Base-by-base conservation (phyloP, 441 rosid species). In the Populus hybrid region DNA sequence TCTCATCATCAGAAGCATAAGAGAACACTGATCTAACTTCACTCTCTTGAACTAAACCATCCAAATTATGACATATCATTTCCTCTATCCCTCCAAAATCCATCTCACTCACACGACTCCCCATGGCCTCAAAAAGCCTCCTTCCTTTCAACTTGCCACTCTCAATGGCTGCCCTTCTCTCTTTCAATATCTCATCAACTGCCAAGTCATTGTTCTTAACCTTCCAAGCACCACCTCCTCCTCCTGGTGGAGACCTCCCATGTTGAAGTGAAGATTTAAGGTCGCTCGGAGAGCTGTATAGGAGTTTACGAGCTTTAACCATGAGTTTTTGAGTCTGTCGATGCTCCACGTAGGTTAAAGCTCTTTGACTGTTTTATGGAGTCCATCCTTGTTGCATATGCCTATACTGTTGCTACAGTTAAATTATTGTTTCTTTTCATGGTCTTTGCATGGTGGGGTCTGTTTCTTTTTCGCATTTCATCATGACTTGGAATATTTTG, bases 141-240 rank as follows among this genome's bases (percentile, higher is more conserved):
- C 88, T 84, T 35, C 93, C 90, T 71, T 87, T 89, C 74, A 85
- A 78, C 38, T 85, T 80, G 24, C 88, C 89, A 3, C 87, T 83
- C 82, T 77, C 82, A 6, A 86, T 81, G 80, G 89, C 86, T 1
- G 82, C 90, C 28, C 71, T 85, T 77, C 90, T 79, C 61, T 89
- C 92, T 23, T 69, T 73, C 4, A 82, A 36, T 3, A 84, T 80
- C 79, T 86, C 89, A 21, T 59, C 73, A 3, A 79, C 80, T 0
- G 84, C 85, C 74, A 83, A 72, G 40, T 84, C 90, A 45, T 84
- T 85, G 85, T 77, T 81, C 80, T 83, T 86, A 66, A 77, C 74
- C 35, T 78, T 84, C 84, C 88, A 82, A 21, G 40, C 74, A 29
- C 56, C 77, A 23, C 45, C 78, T 8, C 75, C 78, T 23, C 6